Conservation (phyloP, 306 rosid species). For the Cucumis melo region DNA sequence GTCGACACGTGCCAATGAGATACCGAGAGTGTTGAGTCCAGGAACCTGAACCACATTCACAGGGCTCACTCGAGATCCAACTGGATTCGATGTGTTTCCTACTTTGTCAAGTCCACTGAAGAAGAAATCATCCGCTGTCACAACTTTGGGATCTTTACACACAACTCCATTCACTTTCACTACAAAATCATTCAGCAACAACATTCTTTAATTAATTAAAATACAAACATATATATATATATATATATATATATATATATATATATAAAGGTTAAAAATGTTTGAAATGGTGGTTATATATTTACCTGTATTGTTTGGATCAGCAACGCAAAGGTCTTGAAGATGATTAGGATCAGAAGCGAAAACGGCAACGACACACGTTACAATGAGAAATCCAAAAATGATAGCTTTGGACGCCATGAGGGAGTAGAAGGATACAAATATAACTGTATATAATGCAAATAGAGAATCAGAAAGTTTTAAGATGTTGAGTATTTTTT, state of each 20-base stretch:
- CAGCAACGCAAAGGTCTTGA: constrained; percentile 32
- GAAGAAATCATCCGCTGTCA: constrained; percentile 18
- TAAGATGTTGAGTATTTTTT: neutral
- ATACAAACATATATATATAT: too few species aligned
- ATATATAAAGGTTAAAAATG: too few species aligned
- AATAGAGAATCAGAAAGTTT: neutral
- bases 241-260: too few species aligned
- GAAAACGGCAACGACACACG: neutral
- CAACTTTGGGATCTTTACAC: constrained; percentile 22
- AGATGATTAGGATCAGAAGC: constrained; percentile 20
- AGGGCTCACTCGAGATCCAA: constrained; percentile 16
- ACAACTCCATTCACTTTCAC: constrained; percentile 16
- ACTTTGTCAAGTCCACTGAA: constrained; percentile 12
- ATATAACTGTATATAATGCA: neutral
- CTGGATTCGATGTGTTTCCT: constrained; percentile 15
- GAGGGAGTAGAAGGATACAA: neutral
- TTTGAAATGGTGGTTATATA: neutral
- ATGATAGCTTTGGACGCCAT: neutral
- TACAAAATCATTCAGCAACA: neutral
- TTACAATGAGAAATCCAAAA: neutral
- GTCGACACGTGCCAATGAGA: constrained; percentile 21
- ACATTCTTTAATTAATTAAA: too few species aligned
- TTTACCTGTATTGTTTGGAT: constrained; percentile 7
- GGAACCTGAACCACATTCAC: constrained; percentile 18
- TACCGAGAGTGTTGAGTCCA: constrained; percentile 24